Percentiles rank a stretch among this genome's conserved stretches.
These are phyloP conservation scores for Toxoplasma gondii DNA, from an alignment of 169 alveolate genomes.

Conservation along the genomic window DNA sequence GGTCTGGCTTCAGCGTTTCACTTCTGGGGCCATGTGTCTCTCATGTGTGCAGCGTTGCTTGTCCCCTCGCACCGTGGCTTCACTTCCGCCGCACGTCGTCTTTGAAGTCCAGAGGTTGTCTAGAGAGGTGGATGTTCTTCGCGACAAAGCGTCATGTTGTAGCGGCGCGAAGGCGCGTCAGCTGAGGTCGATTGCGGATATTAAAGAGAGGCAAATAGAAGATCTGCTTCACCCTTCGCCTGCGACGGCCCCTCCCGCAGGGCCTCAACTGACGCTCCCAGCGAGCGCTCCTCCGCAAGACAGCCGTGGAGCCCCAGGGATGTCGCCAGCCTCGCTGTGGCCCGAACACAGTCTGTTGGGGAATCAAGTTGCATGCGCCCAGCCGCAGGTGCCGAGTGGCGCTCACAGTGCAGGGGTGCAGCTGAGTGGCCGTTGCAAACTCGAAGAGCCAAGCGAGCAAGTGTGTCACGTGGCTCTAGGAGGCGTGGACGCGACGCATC, in stretches of 20 bases:
- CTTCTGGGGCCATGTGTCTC: not conserved
- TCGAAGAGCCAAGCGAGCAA: too few species aligned
- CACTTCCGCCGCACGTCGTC: conserved; percentile 9
- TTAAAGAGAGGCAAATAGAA: conserved; percentile 51
- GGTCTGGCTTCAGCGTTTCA: not conserved
- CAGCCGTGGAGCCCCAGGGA: too few species aligned
- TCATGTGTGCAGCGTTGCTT: not conserved
- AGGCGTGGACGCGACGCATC: too few species aligned
- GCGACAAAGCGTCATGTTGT: conserved; percentile 60
- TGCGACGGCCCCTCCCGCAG: not conserved
- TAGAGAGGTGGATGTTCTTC: conserved; percentile 23
- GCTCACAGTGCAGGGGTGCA: too few species aligned
- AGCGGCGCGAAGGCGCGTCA: conserved; percentile 61
- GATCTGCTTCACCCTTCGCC: conserved; percentile 7
- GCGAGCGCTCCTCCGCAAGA: too few species aligned
- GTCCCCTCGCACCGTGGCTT: not conserved
- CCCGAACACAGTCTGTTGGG: too few species aligned
- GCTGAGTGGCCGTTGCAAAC: too few species aligned
- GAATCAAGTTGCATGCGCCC: too few species aligned
- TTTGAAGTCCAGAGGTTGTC: conserved; percentile 26
- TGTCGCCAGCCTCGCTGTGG: too few species aligned
- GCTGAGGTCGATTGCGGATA: conserved; percentile 38
- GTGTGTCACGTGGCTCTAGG: too few species aligned
- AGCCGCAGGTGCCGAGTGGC: too few species aligned
- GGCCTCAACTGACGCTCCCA: not conserved